phyloP scores from a whole-genome alignment of 805 yeast species.

The Kluyveromyces siamensis region DNA sequence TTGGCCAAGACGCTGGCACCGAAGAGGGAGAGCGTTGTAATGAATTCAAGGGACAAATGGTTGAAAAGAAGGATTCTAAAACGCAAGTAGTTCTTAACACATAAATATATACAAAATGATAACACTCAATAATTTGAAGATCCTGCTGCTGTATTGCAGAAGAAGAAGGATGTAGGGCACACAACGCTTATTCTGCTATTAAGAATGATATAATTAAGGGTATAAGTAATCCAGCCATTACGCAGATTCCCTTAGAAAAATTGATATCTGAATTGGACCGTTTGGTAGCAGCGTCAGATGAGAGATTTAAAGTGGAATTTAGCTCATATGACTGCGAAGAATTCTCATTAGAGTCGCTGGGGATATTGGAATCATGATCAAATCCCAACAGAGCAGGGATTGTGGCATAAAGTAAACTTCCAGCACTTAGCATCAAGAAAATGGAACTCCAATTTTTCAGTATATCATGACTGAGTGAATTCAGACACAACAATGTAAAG shows the following conservation, averaged over 20 bases:
- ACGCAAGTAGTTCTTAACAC: constrained; percentile 14
- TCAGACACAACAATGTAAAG: constrained; percentile 18
- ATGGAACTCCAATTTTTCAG: constrained; percentile 26
- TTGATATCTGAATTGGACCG: neutral
- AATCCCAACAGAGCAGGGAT: constrained; percentile 23
- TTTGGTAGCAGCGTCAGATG: neutral
- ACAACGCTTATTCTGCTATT: constrained; percentile 10
- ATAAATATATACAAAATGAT: neutral
- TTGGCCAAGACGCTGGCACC: constrained; percentile 21
- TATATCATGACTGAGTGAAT: constrained; percentile 18
- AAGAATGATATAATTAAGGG: constrained; percentile 23
- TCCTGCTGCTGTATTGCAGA: neutral
- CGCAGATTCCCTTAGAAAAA: constrained; percentile 15
- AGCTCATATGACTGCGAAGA: neutral
- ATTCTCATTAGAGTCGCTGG: neutral
- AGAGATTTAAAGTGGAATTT: neutral
- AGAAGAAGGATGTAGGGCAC: neutral
- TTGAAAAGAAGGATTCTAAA: constrained; percentile 23
- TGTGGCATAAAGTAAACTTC: constrained; percentile 28
- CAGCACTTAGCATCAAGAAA: constrained; percentile 27
- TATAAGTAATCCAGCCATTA: constrained; percentile 19
- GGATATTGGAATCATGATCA: constrained; percentile 11
- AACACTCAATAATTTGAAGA: neutral
- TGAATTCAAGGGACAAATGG: constrained; percentile 27
- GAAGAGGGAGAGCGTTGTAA: constrained; percentile 17